Evolutionary conservation across 2,329 filamentous ascomycete genomes (phyloP).

Genomic region (Epichloe elymi): DNA sequence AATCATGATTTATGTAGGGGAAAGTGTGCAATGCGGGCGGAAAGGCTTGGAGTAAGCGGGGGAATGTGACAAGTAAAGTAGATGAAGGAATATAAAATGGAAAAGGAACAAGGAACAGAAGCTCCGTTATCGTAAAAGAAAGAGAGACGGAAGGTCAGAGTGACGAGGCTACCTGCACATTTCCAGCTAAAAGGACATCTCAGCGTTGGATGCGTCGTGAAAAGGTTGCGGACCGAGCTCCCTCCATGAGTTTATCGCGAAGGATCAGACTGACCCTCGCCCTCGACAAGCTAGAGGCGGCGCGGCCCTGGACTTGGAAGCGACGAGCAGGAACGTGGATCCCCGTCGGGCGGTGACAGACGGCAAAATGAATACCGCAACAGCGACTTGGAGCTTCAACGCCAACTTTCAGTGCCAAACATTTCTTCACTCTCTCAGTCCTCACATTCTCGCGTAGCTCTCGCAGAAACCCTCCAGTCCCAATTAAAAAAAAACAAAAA

Average conservation of each 20-base stretch:
- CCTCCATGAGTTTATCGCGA: neutral
- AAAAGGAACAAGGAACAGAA: conserved; percentile 6
- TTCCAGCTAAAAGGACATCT: conserved; percentile 12
- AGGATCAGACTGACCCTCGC: conserved; percentile 3
- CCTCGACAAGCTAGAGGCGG: conserved; percentile 5
- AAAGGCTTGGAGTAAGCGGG: neutral
- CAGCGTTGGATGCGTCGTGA: conserved; percentile 4
- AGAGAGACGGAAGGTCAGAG: neutral
- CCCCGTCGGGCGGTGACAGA: conserved; percentile 10
- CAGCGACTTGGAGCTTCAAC: neutral
- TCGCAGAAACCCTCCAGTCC: neutral
- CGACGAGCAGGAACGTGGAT: conserved; percentile 1
- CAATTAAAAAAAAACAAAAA: too few species aligned
- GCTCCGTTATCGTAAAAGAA: neutral
- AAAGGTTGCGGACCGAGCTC: neutral
- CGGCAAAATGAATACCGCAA: conserved; percentile 2
- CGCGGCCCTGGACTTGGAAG: neutral
- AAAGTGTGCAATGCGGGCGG: neutral
- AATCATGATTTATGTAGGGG: conserved; percentile 16
- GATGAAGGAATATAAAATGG: neutral
- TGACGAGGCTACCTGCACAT: conserved; percentile 6
- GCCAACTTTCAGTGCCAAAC: neutral
- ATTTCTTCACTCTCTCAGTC: neutral
- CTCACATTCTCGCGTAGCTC: neutral
- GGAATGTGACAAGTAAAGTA: neutral